Evolutionary conservation across 345 rosid genomes (phyloP).

Genomic region (Sisymbrium irio): DNA sequence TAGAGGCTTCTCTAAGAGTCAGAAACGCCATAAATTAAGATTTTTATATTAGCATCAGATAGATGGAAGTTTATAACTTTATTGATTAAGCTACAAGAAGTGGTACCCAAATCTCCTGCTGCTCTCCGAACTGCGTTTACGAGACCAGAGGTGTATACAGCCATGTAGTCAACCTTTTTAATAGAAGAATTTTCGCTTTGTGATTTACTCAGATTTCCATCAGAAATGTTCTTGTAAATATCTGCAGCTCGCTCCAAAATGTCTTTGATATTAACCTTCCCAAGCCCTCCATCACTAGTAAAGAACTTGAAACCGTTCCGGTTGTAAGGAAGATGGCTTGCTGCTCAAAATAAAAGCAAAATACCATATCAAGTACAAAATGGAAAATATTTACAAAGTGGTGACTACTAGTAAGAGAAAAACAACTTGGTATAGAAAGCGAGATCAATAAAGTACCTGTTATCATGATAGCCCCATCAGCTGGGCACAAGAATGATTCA

Average conservation of each 20-base stretch:
- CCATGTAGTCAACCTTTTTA: slow-evolving; percentile 80
- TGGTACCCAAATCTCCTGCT: slow-evolving; percentile 80
- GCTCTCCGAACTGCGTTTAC: slow-evolving; percentile 86
- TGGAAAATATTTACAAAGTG: neutral
- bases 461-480: slow-evolving; percentile 96
- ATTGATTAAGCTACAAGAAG: neutral
- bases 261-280: slow-evolving; percentile 80
- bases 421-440: neutral
- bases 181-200: slow-evolving; percentile 42
- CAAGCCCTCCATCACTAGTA: slow-evolving; percentile 91
- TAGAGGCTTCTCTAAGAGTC: slow-evolving; percentile 79
- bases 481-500: slow-evolving; percentile 71
- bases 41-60: slow-evolving; percentile 8
- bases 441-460: slow-evolving; percentile 52
- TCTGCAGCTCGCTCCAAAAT: slow-evolving; percentile 84
- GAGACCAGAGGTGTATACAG: slow-evolving; percentile 75
- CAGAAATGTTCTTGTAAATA: slow-evolving; percentile 53
- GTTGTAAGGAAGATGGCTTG: slow-evolving; percentile 98
- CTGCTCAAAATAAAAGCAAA: slow-evolving; percentile 45
- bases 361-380: slow-evolving; percentile 10
- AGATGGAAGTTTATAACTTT: neutral
- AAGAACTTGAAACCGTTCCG: slow-evolving; percentile 97
- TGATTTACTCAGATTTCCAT: slow-evolving; percentile 41
- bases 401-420: neutral
- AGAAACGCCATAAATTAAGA: slow-evolving; percentile 27